Percentiles rank a stretch among this genome's conserved stretches.
phyloP scores from a whole-genome alignment of 331 rosid genomes.

The Phaseolus coccineus region DNA sequence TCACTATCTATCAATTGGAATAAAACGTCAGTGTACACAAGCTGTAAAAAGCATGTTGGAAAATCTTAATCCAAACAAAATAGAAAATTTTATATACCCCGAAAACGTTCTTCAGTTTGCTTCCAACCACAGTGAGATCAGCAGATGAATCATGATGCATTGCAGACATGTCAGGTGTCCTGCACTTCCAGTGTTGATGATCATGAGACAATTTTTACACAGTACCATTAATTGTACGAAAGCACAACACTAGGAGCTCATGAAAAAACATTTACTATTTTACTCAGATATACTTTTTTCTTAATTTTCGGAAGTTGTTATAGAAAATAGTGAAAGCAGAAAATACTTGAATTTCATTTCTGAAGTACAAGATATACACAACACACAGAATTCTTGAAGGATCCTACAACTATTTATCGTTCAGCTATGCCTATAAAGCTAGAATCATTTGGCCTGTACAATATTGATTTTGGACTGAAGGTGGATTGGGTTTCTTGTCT shows the following conservation, averaged over 20 bases:
- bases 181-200: slow-evolving; percentile 47
- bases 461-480: too few relatives aligned
- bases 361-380: too few relatives aligned
- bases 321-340: neutral
- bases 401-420: too few relatives aligned
- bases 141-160: slow-evolving; percentile 88
- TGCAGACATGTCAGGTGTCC: slow-evolving; percentile 90
- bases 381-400: too few relatives aligned
- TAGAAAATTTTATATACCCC: slow-evolving; percentile 59
- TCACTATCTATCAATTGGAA: neutral
- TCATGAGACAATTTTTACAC: slow-evolving; percentile 15
- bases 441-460: too few relatives aligned
- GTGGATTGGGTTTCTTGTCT: too few relatives aligned
- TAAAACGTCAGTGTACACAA: slow-evolving; percentile 9
- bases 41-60: slow-evolving; percentile 4
- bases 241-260: neutral
- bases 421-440: too few relatives aligned
- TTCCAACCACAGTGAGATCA: slow-evolving; percentile 72
- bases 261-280: neutral
- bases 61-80: neutral
- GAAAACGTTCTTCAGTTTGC: slow-evolving; percentile 62
- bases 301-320: neutral
- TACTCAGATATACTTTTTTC: neutral
- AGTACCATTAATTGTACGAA: neutral
- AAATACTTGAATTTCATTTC: too few relatives aligned